Base-by-base conservation (phyloP, 1,284 basidiomycete genomes). In the Porodaedalea pini region DNA sequence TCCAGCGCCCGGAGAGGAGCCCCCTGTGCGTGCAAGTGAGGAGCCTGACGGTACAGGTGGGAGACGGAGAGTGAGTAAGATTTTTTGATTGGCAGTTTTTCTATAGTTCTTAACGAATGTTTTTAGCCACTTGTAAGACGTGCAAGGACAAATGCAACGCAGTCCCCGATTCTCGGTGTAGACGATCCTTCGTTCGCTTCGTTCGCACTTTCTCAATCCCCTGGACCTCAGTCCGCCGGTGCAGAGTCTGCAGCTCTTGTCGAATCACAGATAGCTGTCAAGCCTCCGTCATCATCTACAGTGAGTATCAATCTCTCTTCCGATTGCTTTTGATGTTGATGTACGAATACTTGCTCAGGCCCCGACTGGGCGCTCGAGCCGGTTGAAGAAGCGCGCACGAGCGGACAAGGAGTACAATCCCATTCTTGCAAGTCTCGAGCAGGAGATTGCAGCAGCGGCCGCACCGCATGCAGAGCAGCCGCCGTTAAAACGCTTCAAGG, bases 401-500 rank as follows among this genome's bases (percentile, higher is more conserved):
- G 23, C 44, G 6, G 60, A 62, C 11, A 55, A 37, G 21, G 50
- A 32, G 13, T 23, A 36, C 25, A 57, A 59, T 36, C 55, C 47
- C 7, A 57, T 50, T 32, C 57, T 47, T 13, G 52, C 54, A 15
- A 40, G 41, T 11, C 66, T 50, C 44, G 52, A 54, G n/a, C 32
- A 56, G 44, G 53, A 57, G 50, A 36, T 61, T 10, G 51, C 49
- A 25, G 44, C 44, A 27, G 53, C 47, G 17, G 29, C 51, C 23
- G 5, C 17, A 29, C 34, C 48, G 21, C 11, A 27, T 8, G 64
- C 52, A 1, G 70, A 71, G 56, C 79, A 85, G 62, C 82, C 85
- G 0, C 78, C 82, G 2, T 68, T 82, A 21, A 88, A 88, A 66
- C 86, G 81, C 65, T 88, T 83, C 70, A 86, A 82, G 64, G 80